These are phyloP conservation scores for Fusarium miscanthi DNA, from an alignment of 2,329 filamentous ascomycete genomes.

Conservation along the genomic window DNA sequence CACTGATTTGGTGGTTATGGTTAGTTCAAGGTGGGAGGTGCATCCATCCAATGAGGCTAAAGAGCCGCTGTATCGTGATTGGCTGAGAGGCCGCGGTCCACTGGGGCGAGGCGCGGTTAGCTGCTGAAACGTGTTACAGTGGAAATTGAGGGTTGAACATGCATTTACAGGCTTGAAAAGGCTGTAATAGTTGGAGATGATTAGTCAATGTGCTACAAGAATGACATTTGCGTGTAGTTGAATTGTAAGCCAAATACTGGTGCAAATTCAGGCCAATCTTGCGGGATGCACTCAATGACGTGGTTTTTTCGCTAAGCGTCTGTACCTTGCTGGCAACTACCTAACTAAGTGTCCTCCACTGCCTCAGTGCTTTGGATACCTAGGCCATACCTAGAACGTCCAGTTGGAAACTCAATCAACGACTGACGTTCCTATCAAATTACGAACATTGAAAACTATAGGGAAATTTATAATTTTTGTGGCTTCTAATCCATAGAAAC, in stretches of 20 bases:
- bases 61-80: slow-evolving; percentile 37
- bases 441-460: neutral
- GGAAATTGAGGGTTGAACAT: slow-evolving; percentile 5
- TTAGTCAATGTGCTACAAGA: neutral
- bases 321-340: slow-evolving; percentile 17
- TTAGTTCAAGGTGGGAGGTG: slow-evolving; percentile 41
- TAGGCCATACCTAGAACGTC: neutral
- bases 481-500: neutral
- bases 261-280: neutral
- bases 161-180: slow-evolving; percentile 2
- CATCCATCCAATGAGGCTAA: slow-evolving; percentile 35
- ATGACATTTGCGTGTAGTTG: neutral
- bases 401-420: neutral
- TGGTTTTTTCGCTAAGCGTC: slow-evolving; percentile 29
- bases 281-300: slow-evolving; percentile 25
- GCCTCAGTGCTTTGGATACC: neutral
- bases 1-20: slow-evolving; percentile 32
- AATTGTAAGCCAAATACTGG: neutral
- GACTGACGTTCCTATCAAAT: neutral
- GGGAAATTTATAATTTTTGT: neutral
- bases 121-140: slow-evolving; percentile 20
- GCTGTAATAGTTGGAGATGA: neutral
- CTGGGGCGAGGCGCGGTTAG: slow-evolving; percentile 38
- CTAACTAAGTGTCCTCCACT: slow-evolving; percentile 7
- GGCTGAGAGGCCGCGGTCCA: slow-evolving; percentile 36